Base-by-base conservation (phyloP, 2,329 filamentous ascomycete genomes). In the Lasiodiplodia theobromae region DNA sequence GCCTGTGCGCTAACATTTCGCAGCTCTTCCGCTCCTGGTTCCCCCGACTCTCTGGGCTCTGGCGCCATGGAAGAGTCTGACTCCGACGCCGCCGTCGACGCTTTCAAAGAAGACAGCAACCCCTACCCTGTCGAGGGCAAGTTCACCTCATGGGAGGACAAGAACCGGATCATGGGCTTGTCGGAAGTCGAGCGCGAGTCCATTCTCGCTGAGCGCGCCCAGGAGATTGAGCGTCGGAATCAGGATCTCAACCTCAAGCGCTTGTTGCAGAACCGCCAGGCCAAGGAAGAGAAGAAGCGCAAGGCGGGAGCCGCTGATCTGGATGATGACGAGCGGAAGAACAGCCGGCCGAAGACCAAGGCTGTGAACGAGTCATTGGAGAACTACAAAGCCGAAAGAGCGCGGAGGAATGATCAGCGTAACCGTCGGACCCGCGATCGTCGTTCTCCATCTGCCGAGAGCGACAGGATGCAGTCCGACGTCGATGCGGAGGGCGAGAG, bases 171-270 rank as follows among this genome's bases (percentile, higher is more conserved):
- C 71, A 90, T 96, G 86, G 87, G 86, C 68, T 89, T 97, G 87
- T 91, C 94, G 37, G 94, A 98, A 82, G 90, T 98, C 64, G 90
- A 97, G 77, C 91, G 95, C 71, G 96, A 99, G 80, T 89, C 93
- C 77, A 90, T 97, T 54, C 87, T 99, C 7, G 95, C 94, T 23
- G 92, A 97, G 73, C 93, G 96, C 72, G 91, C 91, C 44, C 89
- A 93, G 74, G 90, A 96, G 78, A 90, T 94, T 69, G 92, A 96
- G 75, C 89, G 90, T 65, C 90, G 92, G 73, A 88, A 91, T 69
- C 95, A 97, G 81, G 93, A 96, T 75, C 86, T 90, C 58, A 89
- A 94, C 71, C 87, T 97, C 62, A 92, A 92, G 70, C 58, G 67
- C 3, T 25, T 68, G 37, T 34, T 68, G 67, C 31, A 56, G 14